phyloP scores from a whole-genome alignment of 2,329 filamentous ascomycete species.

The Fusarium pininemorale region DNA sequence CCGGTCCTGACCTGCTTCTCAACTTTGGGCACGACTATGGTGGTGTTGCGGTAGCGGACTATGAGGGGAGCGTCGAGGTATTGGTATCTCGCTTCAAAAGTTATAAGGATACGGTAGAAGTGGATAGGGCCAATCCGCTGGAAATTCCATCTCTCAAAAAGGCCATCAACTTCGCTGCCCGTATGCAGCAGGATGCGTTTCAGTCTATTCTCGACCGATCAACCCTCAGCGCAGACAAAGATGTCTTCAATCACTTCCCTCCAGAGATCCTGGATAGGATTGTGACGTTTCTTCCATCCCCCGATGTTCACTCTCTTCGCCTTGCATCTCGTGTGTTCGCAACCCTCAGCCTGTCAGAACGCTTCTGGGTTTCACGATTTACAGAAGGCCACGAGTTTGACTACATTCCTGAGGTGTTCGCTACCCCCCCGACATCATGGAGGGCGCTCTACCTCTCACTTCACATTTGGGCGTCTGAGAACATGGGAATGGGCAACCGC shows the following conservation, averaged over 20 bases:
- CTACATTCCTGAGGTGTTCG: slow-evolving; percentile 1
- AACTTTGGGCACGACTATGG: slow-evolving; percentile 31
- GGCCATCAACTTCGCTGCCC: not conserved
- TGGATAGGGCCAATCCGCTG: not conserved
- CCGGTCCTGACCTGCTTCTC: not conserved
- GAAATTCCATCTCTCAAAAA: not conserved
- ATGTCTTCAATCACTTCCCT: slow-evolving; percentile 14
- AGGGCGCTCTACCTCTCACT: not conserved
- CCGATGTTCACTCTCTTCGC: slow-evolving; percentile 15
- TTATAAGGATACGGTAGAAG: too few species aligned
- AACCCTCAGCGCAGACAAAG: not conserved
- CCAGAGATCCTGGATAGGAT: slow-evolving; percentile 22
- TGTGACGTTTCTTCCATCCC: not conserved
- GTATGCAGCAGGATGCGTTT: not conserved
- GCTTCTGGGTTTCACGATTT: slow-evolving; percentile 30
- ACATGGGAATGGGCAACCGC: not conserved
- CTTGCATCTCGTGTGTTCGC: slow-evolving; percentile 23
- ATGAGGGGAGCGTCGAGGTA: not conserved
- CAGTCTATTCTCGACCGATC: not conserved
- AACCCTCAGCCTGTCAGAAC: not conserved
- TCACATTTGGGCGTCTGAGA: not conserved
- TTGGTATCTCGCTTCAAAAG: not conserved
- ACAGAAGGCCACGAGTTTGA: slow-evolving; percentile 10
- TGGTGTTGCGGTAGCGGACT: not conserved
- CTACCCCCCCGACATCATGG: slow-evolving; percentile 13